Conservation (phyloP, 2,329 filamentous ascomycete species). For the Septoria linicola region DNA sequence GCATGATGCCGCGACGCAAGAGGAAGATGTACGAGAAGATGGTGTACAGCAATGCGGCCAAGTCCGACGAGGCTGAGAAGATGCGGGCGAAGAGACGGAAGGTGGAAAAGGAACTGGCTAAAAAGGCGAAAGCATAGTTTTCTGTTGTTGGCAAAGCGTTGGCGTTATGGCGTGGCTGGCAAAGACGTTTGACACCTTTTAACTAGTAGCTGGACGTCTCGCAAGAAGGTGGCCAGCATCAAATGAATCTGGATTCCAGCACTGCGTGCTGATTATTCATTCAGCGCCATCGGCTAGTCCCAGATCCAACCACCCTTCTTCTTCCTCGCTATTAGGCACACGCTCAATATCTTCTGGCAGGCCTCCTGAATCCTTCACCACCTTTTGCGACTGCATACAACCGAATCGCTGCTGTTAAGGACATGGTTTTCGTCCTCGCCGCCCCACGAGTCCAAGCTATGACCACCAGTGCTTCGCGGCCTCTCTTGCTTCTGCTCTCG, state of each 20-base stretch:
- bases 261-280: neutral
- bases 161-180: neutral
- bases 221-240: neutral
- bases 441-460: conserved; percentile 10
- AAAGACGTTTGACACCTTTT: neutral
- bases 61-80: conserved; percentile 84
- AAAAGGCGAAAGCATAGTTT: conserved; percentile 13
- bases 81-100: conserved; percentile 86
- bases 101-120: conserved; percentile 58
- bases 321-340: too few species aligned
- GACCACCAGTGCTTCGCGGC: neutral
- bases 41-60: conserved; percentile 91
- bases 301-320: too few species aligned
- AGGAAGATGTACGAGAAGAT: conserved; percentile 97
- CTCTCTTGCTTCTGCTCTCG: neutral
- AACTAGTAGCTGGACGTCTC: too few species aligned
- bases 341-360: neutral
- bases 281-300: too few species aligned
- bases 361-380: neutral
- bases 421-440: neutral
- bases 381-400: neutral
- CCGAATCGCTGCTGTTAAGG: too few species aligned
- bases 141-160: neutral
- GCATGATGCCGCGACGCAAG: conserved; percentile 98
- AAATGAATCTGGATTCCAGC: neutral